phyloP scores from a whole-genome alignment of 1,284 basidiomycete species.

The Naganishia albida region DNA sequence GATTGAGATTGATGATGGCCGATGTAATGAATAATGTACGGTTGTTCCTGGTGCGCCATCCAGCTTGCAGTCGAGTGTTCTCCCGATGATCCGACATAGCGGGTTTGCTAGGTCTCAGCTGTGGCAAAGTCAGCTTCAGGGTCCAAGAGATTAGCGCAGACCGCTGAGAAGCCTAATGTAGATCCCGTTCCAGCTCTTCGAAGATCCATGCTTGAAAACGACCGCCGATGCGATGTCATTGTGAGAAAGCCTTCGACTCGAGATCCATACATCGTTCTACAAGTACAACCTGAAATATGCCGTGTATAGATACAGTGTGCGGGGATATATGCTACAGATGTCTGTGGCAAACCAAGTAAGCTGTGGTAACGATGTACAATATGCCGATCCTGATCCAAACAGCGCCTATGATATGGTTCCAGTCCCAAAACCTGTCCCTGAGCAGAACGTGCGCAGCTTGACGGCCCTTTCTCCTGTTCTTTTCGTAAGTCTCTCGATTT shows the following conservation, averaged over 20 bases:
- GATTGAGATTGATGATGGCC: too few relatives aligned
- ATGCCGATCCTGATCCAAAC: constrained; percentile 51
- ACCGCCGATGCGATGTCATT: not conserved
- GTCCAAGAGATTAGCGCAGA: too few relatives aligned
- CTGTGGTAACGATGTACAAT: constrained; percentile 47
- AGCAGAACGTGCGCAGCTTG: constrained; percentile 40
- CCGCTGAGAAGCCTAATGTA: too few relatives aligned
- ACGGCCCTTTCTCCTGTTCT: constrained; percentile 34
- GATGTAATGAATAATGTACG: too few relatives aligned
- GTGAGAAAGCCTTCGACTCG: not conserved
- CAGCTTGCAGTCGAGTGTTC: too few relatives aligned
- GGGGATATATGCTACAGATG: constrained; percentile 19
- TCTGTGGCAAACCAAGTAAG: constrained; percentile 47
- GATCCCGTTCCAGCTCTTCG: too few relatives aligned
- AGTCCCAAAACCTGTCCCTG: constrained; percentile 50
- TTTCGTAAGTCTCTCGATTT: constrained; percentile 10
- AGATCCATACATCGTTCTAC: not conserved
- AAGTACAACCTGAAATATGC: not conserved
- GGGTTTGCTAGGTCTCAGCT: too few relatives aligned
- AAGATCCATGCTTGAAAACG: too few relatives aligned
- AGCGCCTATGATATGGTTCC: constrained; percentile 47
- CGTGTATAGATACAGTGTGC: constrained; percentile 28
- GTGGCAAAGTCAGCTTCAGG: too few relatives aligned
- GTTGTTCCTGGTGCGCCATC: too few relatives aligned
- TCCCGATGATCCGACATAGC: too few relatives aligned